Conservation (phyloP, 2,329 filamentous ascomycete genomes). For the Talaromyces piceae region DNA sequence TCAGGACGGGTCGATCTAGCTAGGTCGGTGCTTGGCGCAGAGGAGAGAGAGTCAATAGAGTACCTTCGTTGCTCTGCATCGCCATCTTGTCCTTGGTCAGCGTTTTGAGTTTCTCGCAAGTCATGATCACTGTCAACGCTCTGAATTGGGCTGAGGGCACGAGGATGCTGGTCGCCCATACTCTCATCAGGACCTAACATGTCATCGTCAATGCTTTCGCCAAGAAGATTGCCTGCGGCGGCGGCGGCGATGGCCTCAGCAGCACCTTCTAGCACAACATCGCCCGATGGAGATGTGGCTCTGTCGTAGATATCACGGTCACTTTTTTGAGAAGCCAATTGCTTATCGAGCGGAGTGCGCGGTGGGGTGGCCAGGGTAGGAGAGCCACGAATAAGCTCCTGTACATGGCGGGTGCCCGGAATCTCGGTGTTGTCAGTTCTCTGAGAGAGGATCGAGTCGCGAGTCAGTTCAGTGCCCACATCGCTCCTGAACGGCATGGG, state of each 20-base stretch:
- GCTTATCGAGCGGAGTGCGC: conserved; percentile 39
- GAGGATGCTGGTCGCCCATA: conserved; percentile 54
- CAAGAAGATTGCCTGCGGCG: conserved; percentile 30
- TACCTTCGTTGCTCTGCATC: conserved; percentile 39
- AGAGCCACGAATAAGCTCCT: conserved; percentile 58
- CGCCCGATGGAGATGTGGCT: conserved; percentile 22
- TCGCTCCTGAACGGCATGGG: conserved; percentile 87
- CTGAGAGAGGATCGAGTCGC: conserved; percentile 78
- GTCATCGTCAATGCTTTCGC: conserved; percentile 42
- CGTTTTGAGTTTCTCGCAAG: conserved; percentile 55
- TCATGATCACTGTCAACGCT: conserved; percentile 84
- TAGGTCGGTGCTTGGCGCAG: conserved; percentile 52
- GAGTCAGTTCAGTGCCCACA: conserved; percentile 77
- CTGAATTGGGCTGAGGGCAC: conserved; percentile 79
- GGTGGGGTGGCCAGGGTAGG: conserved; percentile 57
- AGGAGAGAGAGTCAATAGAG: conserved; percentile 54
- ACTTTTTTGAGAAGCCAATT: conserved; percentile 16
- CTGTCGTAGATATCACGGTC: conserved; percentile 25
- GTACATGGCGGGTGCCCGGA: conserved; percentile 55
- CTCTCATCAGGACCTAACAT: conserved; percentile 37
- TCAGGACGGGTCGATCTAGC: conserved; percentile 49
- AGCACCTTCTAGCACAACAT: conserved; percentile 21
- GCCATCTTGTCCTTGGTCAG: conserved; percentile 54
- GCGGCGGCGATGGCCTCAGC: conserved; percentile 34
- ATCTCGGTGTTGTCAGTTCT: conserved; percentile 67